These are phyloP conservation scores for Globisporangium solare DNA, from an alignment of 352 stramenopile genomes.

Conservation along the genomic window DNA sequence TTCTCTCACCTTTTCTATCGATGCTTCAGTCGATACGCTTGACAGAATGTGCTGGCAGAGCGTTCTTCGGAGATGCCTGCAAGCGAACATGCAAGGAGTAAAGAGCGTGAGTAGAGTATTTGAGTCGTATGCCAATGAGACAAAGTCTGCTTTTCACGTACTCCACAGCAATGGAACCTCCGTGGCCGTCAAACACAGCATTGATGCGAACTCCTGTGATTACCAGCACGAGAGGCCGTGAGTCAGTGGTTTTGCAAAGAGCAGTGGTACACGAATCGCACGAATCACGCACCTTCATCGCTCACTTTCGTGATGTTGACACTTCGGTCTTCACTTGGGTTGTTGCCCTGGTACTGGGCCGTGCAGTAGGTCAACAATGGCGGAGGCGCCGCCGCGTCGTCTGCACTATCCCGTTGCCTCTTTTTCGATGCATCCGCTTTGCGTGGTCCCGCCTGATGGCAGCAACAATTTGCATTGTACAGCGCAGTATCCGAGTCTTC, in stretches of 20 bases:
- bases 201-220: conserved; percentile 36
- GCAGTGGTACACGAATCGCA: neutral
- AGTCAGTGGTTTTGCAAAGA: neutral
- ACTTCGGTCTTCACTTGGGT: conserved; percentile 63
- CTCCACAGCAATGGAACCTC: conserved; percentile 61
- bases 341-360: conserved; percentile 64
- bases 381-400: conserved; percentile 1
- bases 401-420: conserved; percentile 9
- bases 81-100: neutral
- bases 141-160: conserved; percentile 17
- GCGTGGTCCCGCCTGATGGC: conserved; percentile 4
- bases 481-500: neutral
- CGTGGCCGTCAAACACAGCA: conserved; percentile 67
- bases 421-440: neutral
- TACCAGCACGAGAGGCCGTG: neutral
- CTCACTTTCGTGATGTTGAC: conserved; percentile 38
- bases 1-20: conserved; percentile 24
- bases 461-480: conserved; percentile 15
- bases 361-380: conserved; percentile 33
- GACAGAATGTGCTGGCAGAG: conserved; percentile 37
- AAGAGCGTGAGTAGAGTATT: neutral
- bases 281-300: conserved; percentile 20
- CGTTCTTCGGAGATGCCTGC: conserved; percentile 30
- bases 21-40: conserved; percentile 18
- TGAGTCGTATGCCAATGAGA: neutral